phyloP scores from a whole-genome alignment of 208 protist genomes.

The Trypanosoma platydactyli region DNA sequence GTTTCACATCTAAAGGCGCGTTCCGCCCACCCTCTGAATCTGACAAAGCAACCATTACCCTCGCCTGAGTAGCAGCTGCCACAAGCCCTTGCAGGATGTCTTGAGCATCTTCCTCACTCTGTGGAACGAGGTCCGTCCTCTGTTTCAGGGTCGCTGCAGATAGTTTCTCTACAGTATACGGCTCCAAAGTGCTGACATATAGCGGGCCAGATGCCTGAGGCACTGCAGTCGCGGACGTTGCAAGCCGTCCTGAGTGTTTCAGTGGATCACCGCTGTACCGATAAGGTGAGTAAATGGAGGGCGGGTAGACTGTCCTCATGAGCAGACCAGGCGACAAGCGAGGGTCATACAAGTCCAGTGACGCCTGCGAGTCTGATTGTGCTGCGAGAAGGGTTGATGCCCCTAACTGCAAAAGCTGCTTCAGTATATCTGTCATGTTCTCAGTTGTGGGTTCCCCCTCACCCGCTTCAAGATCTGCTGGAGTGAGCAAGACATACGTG shows the following conservation, averaged over 20 bases:
- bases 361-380: constrained; percentile 27
- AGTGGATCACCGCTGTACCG: constrained; percentile 56
- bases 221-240: neutral
- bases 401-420: constrained; percentile 64
- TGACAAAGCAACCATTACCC: constrained; percentile 12
- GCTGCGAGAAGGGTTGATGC: constrained; percentile 60
- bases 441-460: neutral
- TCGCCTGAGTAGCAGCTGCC: constrained; percentile 20
- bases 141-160: constrained; percentile 3
- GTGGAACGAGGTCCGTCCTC: constrained; percentile 24
- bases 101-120: constrained; percentile 27
- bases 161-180: constrained; percentile 30
- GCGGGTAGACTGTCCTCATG: constrained; percentile 53
- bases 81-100: constrained; percentile 27
- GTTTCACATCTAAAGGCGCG: constrained; percentile 24
- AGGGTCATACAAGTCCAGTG: constrained; percentile 49
- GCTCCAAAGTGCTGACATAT: constrained; percentile 33
- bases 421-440: constrained; percentile 48
- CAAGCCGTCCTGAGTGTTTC: neutral
- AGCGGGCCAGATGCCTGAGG: constrained; percentile 7
- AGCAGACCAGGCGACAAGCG: constrained; percentile 47
- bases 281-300: constrained; percentile 74
- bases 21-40: constrained; percentile 12
- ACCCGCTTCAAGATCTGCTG: neutral
- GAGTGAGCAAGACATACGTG: constrained; percentile 19